A percentile compares a stretch with the other conserved stretches of the same genome.
phyloP scores from a whole-genome alignment of 768 basidiomycete species.

The Serpula lacrymans region DNA sequence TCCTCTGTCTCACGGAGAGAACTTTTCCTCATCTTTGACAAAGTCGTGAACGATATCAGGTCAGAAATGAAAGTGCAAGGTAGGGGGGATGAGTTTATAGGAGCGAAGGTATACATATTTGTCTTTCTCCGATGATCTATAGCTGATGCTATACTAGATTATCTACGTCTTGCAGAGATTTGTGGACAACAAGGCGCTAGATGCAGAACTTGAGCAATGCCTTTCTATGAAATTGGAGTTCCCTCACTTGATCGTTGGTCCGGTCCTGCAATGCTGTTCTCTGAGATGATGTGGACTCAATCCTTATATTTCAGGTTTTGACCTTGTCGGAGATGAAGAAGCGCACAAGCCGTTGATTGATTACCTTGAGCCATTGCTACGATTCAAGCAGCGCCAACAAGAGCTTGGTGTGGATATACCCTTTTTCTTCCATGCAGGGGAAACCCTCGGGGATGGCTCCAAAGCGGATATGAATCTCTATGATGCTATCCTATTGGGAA shows the following conservation, averaged over 20 bases:
- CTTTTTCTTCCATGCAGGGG: constrained; percentile 48
- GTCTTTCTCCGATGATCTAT: not conserved
- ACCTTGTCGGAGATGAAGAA: constrained; percentile 48
- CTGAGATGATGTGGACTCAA: not conserved
- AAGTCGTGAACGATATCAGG: constrained; percentile 33
- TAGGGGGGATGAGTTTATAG: constrained; percentile 39
- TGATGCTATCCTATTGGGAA: constrained; percentile 47
- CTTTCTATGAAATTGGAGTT: constrained; percentile 41
- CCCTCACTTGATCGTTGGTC: constrained; percentile 43
- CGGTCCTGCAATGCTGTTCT: not conserved
- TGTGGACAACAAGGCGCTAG: constrained; percentile 34
- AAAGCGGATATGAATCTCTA: constrained; percentile 43
- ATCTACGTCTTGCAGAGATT: constrained; percentile 40
- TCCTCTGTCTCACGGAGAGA: constrained; percentile 35
- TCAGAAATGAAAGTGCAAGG: constrained; percentile 30
- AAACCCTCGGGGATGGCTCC: constrained; percentile 45
- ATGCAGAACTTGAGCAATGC: constrained; percentile 41
- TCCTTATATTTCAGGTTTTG: constrained; percentile 36
- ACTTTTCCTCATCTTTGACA: constrained; percentile 33
- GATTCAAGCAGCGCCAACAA: constrained; percentile 35
- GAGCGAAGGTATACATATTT: constrained; percentile 31
- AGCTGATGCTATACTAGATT: constrained; percentile 23
- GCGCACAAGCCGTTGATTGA: constrained; percentile 33
- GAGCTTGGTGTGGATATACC: constrained; percentile 37
- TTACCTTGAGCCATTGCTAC: constrained; percentile 36